These are phyloP conservation scores for Lonicera japonica DNA, from an alignment of 129 eudicot species.

Conservation along the genomic window DNA sequence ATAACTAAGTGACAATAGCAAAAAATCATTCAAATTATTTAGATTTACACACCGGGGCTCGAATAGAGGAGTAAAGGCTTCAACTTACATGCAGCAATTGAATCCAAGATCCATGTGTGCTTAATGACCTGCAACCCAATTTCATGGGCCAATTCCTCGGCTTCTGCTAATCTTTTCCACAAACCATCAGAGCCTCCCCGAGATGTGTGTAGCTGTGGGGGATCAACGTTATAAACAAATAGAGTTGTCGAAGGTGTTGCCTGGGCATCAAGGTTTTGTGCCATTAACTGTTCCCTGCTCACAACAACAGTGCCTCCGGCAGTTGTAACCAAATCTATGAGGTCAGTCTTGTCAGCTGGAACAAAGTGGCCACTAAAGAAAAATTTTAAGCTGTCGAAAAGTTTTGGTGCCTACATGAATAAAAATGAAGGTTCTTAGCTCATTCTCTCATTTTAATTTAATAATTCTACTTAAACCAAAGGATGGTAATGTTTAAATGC, in stretches of 20 bases:
- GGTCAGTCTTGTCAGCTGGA: constrained; percentile 19
- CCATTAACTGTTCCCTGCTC: constrained; percentile 20
- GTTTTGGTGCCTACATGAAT: constrained; percentile 37
- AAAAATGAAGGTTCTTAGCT: background rate
- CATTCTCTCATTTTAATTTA: too few relatives aligned
- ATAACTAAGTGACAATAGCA: too few relatives aligned
- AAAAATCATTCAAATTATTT: background rate
- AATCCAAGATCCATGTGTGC: constrained; percentile 59
- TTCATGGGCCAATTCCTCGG: constrained; percentile 27
- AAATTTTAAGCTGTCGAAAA: constrained; percentile 31
- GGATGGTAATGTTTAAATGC: too few relatives aligned
- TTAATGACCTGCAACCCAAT: constrained; percentile 24
- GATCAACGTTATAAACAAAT: constrained; percentile 31
- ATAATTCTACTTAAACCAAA: too few relatives aligned
- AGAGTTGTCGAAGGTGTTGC: constrained; percentile 8
- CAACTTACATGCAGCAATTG: constrained; percentile 42
- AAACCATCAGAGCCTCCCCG: constrained; percentile 5
- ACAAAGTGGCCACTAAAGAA: constrained; percentile 34
- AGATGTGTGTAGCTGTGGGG: constrained; percentile 6
- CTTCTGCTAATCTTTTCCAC: constrained; percentile 21
- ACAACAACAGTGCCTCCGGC: constrained; percentile 46
- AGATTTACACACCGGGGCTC: background rate
- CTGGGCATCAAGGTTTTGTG: background rate
- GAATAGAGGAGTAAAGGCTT: constrained; percentile 13
- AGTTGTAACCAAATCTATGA: constrained; percentile 26